Evolutionary conservation across 2,329 filamentous ascomycete genomes (phyloP).

Genomic region (Alternaria arborescens): DNA sequence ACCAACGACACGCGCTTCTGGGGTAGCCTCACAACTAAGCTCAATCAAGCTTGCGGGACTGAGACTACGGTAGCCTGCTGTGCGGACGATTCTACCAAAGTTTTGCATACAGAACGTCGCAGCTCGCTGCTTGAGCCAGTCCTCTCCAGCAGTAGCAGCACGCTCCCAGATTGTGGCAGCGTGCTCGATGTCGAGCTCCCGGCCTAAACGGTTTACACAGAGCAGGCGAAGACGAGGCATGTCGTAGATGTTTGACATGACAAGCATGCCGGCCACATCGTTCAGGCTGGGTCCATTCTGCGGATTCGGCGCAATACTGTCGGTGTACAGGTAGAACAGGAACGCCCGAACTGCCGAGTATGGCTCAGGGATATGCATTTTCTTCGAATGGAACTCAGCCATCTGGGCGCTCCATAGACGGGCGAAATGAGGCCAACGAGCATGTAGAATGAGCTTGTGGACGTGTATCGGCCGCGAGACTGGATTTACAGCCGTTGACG

Average conservation of each 20-base stretch:
- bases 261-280: slow-evolving; percentile 91
- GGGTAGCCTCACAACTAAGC: slow-evolving; percentile 90
- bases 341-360: slow-evolving; percentile 95
- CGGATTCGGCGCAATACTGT: slow-evolving; percentile 71
- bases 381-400: slow-evolving; percentile 95
- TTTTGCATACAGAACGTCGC: slow-evolving; percentile 89
- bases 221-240: slow-evolving; percentile 91
- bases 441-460: slow-evolving; percentile 91
- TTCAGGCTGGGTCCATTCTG: slow-evolving; percentile 67
- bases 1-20: slow-evolving; percentile 87
- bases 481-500: slow-evolving; percentile 44
- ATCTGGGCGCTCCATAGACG: slow-evolving; percentile 93
- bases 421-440: slow-evolving; percentile 96
- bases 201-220: slow-evolving; percentile 87
- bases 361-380: slow-evolving; percentile 97
- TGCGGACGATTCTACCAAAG: slow-evolving; percentile 94
- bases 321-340: slow-evolving; percentile 95
- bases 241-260: slow-evolving; percentile 98
- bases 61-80: slow-evolving; percentile 82
- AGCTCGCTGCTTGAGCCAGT: slow-evolving; percentile 90
- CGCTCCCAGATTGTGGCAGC: slow-evolving; percentile 97
- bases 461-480: slow-evolving; percentile 87
- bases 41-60: slow-evolving; percentile 84
- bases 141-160: slow-evolving; percentile 86
- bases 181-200: slow-evolving; percentile 92